These are phyloP conservation scores for Sutorius australiensis DNA, from an alignment of 768 basidiomycete genomes.

Conservation along the genomic window DNA sequence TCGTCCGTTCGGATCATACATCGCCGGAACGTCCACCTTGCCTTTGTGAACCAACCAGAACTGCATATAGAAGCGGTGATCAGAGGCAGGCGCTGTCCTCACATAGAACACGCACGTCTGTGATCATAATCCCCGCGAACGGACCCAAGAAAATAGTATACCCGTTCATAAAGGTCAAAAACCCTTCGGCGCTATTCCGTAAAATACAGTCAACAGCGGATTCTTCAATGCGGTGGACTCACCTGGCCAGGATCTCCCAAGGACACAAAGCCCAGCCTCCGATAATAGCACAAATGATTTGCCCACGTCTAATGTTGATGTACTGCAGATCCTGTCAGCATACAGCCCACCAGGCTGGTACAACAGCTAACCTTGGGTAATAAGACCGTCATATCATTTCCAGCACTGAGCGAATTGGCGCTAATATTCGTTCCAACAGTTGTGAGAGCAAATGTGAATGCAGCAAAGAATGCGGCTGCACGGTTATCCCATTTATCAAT, in stretches of 20 bases:
- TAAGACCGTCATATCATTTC: conserved; percentile 82
- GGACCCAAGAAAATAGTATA: conserved; percentile 87
- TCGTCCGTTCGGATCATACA: conserved; percentile 76
- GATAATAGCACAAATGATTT: conserved; percentile 71
- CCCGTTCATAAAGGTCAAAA: conserved; percentile 75
- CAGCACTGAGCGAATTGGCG: conserved; percentile 65
- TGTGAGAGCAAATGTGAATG: conserved; percentile 57
- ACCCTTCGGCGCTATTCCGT: conserved; percentile 48
- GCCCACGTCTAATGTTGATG: conserved; percentile 77
- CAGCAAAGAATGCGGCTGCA: conserved; percentile 79
- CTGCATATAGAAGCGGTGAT: conserved; percentile 30
- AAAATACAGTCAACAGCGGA: neutral
- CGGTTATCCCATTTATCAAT: conserved; percentile 84
- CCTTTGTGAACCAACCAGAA: conserved; percentile 76
- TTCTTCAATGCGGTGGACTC: neutral
- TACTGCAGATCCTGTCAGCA: conserved; percentile 10
- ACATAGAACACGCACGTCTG: conserved; percentile 41
- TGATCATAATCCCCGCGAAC: conserved; percentile 71
- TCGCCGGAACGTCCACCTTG: conserved; percentile 75
- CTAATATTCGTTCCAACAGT: conserved; percentile 45
- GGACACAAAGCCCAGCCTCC: conserved; percentile 85
- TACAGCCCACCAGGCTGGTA: neutral
- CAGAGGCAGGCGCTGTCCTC: neutral
- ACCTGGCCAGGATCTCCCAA: conserved; percentile 74
- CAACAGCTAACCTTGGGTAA: conserved; percentile 53